These are phyloP conservation scores for Parafenestella ontariensis DNA, from an alignment of 2,329 filamentous ascomycete species.

Conservation along the genomic window DNA sequence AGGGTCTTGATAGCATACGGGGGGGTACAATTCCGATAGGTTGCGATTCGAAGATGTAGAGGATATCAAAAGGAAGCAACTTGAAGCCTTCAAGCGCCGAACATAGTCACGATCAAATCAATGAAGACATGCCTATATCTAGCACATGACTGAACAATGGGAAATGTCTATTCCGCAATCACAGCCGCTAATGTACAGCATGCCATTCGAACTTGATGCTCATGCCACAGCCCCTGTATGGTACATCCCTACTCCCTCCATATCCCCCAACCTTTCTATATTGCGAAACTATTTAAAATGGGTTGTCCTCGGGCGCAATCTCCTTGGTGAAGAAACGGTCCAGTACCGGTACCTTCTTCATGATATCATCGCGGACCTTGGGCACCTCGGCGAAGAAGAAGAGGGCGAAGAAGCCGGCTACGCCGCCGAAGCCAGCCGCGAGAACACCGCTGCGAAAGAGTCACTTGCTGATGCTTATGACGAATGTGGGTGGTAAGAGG, in stretches of 20 bases:
- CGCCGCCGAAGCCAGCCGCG: slow-evolving; percentile 63
- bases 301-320: slow-evolving; percentile 69
- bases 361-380: slow-evolving; percentile 67
- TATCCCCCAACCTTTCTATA: not conserved
- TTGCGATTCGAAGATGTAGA: not conserved
- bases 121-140: slow-evolving; percentile 32
- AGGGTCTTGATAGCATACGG: not conserved
- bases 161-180: slow-evolving; percentile 41
- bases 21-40: not conserved
- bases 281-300: slow-evolving; percentile 50
- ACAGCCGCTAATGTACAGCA: slow-evolving; percentile 39
- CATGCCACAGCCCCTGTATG: slow-evolving; percentile 12
- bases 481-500: not conserved
- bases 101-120: slow-evolving; percentile 33
- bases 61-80: slow-evolving; percentile 14
- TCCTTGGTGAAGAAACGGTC: slow-evolving; percentile 64
- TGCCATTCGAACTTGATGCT: slow-evolving; percentile 9
- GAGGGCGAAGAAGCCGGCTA: slow-evolving; percentile 65
- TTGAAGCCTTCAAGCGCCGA: slow-evolving; percentile 17
- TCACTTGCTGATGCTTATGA: slow-evolving; percentile 10
- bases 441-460: slow-evolving; percentile 48
- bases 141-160: slow-evolving; percentile 16
- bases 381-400: slow-evolving; percentile 72
- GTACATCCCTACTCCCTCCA: slow-evolving; percentile 15
- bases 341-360: slow-evolving; percentile 66